Base-by-base conservation (phyloP, 1,284 basidiomycete genomes). In the Ustilago nuda region DNA sequence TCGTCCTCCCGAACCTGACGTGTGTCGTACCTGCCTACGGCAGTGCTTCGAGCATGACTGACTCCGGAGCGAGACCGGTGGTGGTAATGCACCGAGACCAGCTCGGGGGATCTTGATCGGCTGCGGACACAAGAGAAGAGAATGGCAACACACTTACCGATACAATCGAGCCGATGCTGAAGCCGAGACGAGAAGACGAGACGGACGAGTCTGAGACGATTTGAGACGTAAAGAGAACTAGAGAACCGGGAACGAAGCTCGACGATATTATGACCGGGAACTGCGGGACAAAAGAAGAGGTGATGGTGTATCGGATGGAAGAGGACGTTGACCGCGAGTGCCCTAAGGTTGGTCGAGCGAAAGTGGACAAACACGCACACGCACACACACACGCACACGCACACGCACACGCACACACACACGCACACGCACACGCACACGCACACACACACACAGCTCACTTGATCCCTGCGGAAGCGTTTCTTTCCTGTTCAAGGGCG, bases 131-230 rank as follows among this genome's bases (percentile, higher is more conserved):
- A 15, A 11, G 12, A 12, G 55, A 12, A 9, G 33, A 45, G 41
- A 56, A 45, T 6, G 17, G 30, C 27, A 50, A 17, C n/a, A 55
- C 33, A 76, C 74, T 76, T 69, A 76, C 74, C 74, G 74, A 76
- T 76, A 76, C 74, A 76, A 76, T 72, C 74, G 69, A 76, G 68
- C 69, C 66, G 54, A 65, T 72, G 64, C 69, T 72, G 68, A 59
- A 65, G 46, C 69, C 62, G 69, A 66, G 74, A 72, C 74, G 66
- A 72, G 64, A 63, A 66, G 66, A 76, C 69, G 73, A 72, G 65
- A 69, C 63, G 68, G 69, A 64, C 63, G 72, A 57, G 61, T 67
- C 68, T 58, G 72, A 72, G 70, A 72, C 54, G 23, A 48, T 36
- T 61, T 53, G 62, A 56, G 67, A 70, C 39, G 59, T 57, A 66